A percentile compares a stretch with the other conserved stretches of the same genome.
Conservation (phyloP, 495 filamentous ascomycete genomes). For the Trichoderma asperelloides region DNA sequence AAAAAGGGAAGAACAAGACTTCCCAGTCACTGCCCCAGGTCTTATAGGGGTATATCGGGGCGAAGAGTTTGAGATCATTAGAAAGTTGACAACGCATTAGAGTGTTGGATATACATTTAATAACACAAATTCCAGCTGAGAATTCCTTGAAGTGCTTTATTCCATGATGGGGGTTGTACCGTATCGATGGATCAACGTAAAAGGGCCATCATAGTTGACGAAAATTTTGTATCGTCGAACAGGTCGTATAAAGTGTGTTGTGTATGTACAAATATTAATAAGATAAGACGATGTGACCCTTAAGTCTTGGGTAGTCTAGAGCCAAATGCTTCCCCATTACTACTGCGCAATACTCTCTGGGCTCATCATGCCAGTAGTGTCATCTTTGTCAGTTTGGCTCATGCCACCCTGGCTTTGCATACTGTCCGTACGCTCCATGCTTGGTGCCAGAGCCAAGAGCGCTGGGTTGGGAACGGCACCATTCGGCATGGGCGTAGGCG, state of each 20-base stretch:
- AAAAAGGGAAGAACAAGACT: background rate
- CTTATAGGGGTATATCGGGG: background rate
- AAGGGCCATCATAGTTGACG: background rate
- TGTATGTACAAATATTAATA: background rate
- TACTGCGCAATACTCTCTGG: constrained; percentile 47
- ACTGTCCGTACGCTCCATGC: constrained; percentile 42
- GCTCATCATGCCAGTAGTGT: constrained; percentile 54
- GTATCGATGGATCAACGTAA: background rate
- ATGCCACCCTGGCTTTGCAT: constrained; percentile 43
- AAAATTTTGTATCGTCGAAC: background rate
- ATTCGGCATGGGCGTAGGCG: constrained; percentile 24
- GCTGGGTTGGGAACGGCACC: constrained; percentile 19
- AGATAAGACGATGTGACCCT: background rate
- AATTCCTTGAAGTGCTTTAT: background rate
- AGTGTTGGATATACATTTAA: background rate
- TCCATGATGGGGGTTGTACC: too few relatives aligned
- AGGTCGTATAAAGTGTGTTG: background rate
- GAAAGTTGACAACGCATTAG: background rate
- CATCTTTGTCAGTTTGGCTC: constrained; percentile 47
- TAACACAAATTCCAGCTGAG: background rate
- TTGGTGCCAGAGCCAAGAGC: constrained; percentile 18
- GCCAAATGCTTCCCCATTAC: background rate
- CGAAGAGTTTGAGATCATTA: background rate
- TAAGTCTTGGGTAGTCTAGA: background rate
- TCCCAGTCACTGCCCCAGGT: background rate